phyloP scores from a whole-genome alignment of 306 rosid species.

The Cicer bijugum region DNA sequence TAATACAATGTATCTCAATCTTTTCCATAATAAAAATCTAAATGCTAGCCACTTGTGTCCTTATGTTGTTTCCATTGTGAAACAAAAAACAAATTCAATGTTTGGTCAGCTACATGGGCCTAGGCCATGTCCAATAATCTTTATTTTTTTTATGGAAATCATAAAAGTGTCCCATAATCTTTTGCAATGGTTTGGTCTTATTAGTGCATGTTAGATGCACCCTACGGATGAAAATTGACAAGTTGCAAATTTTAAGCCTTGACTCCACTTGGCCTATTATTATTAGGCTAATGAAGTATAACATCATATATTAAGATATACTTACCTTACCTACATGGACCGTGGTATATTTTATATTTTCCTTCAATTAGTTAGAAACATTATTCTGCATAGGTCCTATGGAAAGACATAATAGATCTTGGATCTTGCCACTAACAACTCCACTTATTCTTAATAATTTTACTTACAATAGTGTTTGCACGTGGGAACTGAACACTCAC shows the following conservation, averaged over 20 bases:
- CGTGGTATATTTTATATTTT: not conserved
- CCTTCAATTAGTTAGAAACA: not conserved
- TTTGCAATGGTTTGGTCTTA: not conserved
- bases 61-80: not conserved
- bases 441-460: not conserved
- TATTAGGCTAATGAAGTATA: conserved; percentile 1
- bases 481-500: not conserved
- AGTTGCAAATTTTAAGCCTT: not conserved
- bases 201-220: not conserved
- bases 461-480: not conserved
- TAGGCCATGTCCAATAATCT: not conserved
- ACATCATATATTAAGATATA: not conserved
- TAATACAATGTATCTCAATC: no score
- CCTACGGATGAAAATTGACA: not conserved
- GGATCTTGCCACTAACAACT: conserved; percentile 39
- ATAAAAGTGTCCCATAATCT: not conserved
- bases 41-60: no score
- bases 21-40: no score
- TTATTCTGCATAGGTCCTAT: not conserved
- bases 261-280: not conserved
- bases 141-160: not conserved
- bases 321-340: not conserved
- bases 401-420: conserved; percentile 31
- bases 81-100: not conserved
- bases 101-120: conserved; percentile 10